Evolutionary conservation across 768 basidiomycete genomes (phyloP), one percentile per base, ranked within the genome.

Genomic region (Xanthoconium purpureum): DNA sequence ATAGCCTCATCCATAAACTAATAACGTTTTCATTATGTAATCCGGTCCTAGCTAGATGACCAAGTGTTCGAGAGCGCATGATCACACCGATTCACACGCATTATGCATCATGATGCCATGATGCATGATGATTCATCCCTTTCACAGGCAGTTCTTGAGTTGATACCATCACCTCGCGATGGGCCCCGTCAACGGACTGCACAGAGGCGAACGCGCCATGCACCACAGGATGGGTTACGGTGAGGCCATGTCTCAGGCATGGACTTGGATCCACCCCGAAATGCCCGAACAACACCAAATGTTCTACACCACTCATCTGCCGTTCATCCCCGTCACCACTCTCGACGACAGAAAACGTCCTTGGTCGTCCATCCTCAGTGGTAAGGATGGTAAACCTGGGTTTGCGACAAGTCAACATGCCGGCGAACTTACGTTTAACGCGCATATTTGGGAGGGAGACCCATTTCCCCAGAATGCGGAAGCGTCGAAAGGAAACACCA

Each of bases 341-440:
- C 66, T 86, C 20, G 85, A 86, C 60, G 67, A 66, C 3, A 56
- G 60, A 5, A 76, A 74, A 2, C 73, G 84, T 5, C 85, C 85
- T 3, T 87, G 85, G 85, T 74, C 78, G 4, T 84, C 82, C 3
- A 76, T 86, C 33, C 70, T 85, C 8, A 75, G 80, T 0, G 78
- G 75, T 6, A 52, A 59, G 14, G 72, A 74, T 36, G 84, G 82
- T 5, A 58, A 69, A 39, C 73, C 74, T 17, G 82, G 81, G 1
- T 85, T 83, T 36, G 60, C 58, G 65, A 82, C 40, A 54, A 65
- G 40, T 62, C 70, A 40, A 69, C 75, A 20, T 61, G 61, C 39
- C 65, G 78, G 60, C 70, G 71, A 56, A 71, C 71, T 30, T 58
- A 84, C 36, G 57, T 65, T 47, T 70, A 66, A 75, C 38, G 76